phyloP scores from a whole-genome alignment of 129 eudicot genomes.

The Saposhnikovia divaricata region DNA sequence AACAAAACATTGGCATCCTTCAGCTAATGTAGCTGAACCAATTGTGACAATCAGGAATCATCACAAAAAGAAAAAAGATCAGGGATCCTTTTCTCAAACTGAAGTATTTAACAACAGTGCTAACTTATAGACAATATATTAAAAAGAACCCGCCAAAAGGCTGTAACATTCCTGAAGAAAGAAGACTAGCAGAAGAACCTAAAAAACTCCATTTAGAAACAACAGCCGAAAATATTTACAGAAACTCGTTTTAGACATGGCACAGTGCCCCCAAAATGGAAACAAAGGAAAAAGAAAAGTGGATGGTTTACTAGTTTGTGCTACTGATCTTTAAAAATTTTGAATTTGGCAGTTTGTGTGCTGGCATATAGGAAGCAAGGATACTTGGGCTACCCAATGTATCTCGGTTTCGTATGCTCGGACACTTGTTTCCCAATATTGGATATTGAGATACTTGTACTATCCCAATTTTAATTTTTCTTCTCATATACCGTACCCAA shows the following conservation, averaged over 20 bases:
- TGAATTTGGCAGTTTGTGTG: neutral
- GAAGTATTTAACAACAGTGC: neutral
- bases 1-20: neutral
- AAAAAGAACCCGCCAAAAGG: neutral
- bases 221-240: neutral
- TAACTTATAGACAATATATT: neutral
- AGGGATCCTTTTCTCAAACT: neutral
- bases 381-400: neutral
- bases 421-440: neutral
- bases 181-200: neutral
- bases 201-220: neutral
- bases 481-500: neutral
- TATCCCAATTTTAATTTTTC: neutral
- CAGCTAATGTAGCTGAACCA: neutral
- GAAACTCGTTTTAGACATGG: neutral
- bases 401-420: neutral
- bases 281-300: neutral
- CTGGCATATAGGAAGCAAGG: neutral
- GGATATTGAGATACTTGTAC: neutral
- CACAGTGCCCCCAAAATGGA: too few species aligned
- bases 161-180: neutral
- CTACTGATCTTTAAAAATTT: neutral
- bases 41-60: neutral
- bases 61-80: neutral
- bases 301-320: neutral